Base-by-base conservation (phyloP, 179 eudicot species). In the Beta lomatogona region DNA sequence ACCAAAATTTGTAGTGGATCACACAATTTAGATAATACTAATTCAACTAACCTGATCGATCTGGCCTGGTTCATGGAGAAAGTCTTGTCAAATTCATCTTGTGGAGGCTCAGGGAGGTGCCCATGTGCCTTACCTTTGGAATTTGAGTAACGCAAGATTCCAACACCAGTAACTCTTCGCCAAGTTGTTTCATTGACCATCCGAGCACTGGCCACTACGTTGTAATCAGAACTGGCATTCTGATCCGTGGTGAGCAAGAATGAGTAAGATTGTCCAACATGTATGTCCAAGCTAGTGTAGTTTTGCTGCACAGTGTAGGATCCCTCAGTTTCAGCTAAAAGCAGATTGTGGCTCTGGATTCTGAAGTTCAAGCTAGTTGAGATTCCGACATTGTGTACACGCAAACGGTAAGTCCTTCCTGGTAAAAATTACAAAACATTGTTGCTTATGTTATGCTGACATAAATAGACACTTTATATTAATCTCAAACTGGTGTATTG, bases 51-150 rank as follows among this genome's bases (percentile, higher is more conserved):
- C 93, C 93, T 91, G 91, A 91, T 91, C 45, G 93, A 86, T 86
- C 93, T 81, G 18, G 93, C 93, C 80, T 91, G 93, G 80, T 91
- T 91, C 92, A 91, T 88, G 75, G 92, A 89, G 77, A 78, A 91
- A 12, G 92, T 88, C 83, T 89, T 89, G 85, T 91, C 93, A 70
- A 53, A 86, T 65, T 85, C 73, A 79, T 91, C 93, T 76, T 89
- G 90, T 16, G 93, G 93, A 5, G 92, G 87, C 25, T 88, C 92
- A 2, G 93, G 93, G 63, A 91, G 92, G 61, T 91, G 91, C 10
- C 93, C 93, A 1, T 83, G 77, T 59, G 93, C 93, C 83, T 89
- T 89, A 13, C 92, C 92, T 84, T 91, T 91, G 52, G 93, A 91
- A 63, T 91, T 91, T 2, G 93, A 89, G 80, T 91, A 91, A 45